Base-by-base conservation (phyloP, 2,329 filamentous ascomycete species). In the Hortaea werneckii region DNA sequence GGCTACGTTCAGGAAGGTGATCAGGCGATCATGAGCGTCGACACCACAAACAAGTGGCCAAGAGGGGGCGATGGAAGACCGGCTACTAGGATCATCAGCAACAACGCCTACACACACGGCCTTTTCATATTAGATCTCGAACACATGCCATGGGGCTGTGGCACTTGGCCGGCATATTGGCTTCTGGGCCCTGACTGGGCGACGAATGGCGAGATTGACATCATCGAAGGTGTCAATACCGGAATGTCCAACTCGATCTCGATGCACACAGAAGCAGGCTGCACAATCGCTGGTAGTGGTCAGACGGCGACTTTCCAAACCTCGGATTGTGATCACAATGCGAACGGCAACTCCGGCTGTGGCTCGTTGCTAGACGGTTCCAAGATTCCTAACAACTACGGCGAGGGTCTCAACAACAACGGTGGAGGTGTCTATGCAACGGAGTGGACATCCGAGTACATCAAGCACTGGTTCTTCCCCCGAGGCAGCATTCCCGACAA, bases 141-240 rank as follows among this genome's bases (percentile, higher is more conserved):
- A 5, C 65, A 68, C 47, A 66, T 67, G 60, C 65, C 66, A 0
- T 56, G 46, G 28, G 61, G 62, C 4, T 66, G 63, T 52, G 65
- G 65, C 6, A 65, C 63, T 8, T 69, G 67, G 67, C 67, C 67
- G 2, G 64, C 65, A 1, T 66, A 65, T 44, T 69, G 67, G 67
- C 58, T 65, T 4, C 50, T 65, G 13, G 66, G 65, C n/a, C 81
- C 81, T 10, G 71, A 58, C 42, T 64, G 64, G 63, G 63, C 58
- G 7, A 41, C 40, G 29, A 58, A 57, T 44, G 70, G 72, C 44
- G 72, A 74, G 41, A 50, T 52, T 30, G 63, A 66, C 37, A 65
- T 66, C 49, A 62, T 66, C 30, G 64, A 66, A 43, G 60, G 61
- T 26, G 58, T 65, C 3, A 59, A 65, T 44, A 58, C 51, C 5